Base-by-base conservation (phyloP, 169 alveolate genomes). In the Plasmodium chabaudi region DNA sequence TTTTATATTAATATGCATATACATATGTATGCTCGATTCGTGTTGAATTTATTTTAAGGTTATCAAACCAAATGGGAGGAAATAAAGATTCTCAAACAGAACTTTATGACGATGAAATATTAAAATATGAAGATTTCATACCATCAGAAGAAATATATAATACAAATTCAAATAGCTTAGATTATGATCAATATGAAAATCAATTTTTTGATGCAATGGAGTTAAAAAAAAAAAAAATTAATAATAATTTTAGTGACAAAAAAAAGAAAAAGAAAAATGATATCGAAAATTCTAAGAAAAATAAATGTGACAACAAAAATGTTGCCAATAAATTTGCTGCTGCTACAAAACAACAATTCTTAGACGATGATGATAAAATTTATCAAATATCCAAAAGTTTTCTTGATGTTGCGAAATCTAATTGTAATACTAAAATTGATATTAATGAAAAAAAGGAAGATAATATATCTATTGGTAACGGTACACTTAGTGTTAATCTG, bases 381-480 rank as follows among this genome's bases (percentile, higher is more conserved):
- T 27, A 12, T 7, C 51, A 34, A 15, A 25, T 60, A 34, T 79
- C 77, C 1, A 79, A 79, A 69, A 64, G 89, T 12, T 79, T 79
- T 67, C 89, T 79, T 25, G 89, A 79, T 51, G 56, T 79, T 42
- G 82, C 82, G n/a, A 79, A 57, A 79, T 56, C 25, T 47, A 79
- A 79, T 39, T 53, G 72, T 21, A 71, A 79, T 23, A 23, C 44
- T 47, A 64, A 79, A 79, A 5, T 21, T n/a, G 69, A 79, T 5
- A 53, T 51, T 23, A 21, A 6, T 17, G 53, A 79, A 65, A 65
- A 64, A 59, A 79, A 64, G 25, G 89, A 79, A 15, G 82, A 79
- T 53, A 46, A 44, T 5, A 51, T 79, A 13, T 65, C 72, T 57
- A 79, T 79, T 27, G 89, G 77, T 6, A 39, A 64, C 5, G 89